Conservation (phyloP, 805 yeast species). For the Starmerella riodocensis region DNA sequence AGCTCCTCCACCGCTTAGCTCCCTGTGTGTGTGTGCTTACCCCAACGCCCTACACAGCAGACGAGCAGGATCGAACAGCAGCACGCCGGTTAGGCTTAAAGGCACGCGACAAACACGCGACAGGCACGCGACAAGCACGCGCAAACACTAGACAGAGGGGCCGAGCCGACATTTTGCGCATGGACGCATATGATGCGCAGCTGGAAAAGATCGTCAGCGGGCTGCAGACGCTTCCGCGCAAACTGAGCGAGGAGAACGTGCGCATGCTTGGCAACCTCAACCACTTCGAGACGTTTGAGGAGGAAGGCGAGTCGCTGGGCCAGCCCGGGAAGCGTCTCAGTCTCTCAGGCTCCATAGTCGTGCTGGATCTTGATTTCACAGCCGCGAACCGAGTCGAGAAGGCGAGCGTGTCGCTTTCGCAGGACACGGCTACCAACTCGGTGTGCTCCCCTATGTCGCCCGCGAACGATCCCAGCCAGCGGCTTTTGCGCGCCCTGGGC, state of each 20-base stretch:
- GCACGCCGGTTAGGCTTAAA: too few species aligned
- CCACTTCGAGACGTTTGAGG: conserved; percentile 31
- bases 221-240: conserved; percentile 27
- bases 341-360: conserved; percentile 29
- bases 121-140: too few species aligned
- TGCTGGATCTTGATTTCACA: conserved; percentile 26
- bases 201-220: conserved; percentile 20
- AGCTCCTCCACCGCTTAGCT: too few species aligned
- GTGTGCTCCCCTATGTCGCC: conserved; percentile 22
- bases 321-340: conserved; percentile 27
- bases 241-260: conserved; percentile 27
- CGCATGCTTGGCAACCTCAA: conserved; percentile 25
- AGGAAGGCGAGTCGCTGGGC: conserved; percentile 13
- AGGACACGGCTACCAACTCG: conserved; percentile 17
- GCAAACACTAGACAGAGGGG: too few species aligned
- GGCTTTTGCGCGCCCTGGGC: conserved; percentile 22
- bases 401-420: conserved; percentile 24
- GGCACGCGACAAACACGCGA: too few species aligned
- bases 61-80: too few species aligned
- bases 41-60: too few species aligned
- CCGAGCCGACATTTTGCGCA: too few species aligned
- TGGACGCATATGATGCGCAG: conserved; percentile 20
- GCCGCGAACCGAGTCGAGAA: conserved; percentile 16
- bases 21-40: too few species aligned
- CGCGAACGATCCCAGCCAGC: conserved; percentile 20